Conservation (phyloP, 1,284 basidiomycete genomes). For the Porphyrellus sp. region DNA sequence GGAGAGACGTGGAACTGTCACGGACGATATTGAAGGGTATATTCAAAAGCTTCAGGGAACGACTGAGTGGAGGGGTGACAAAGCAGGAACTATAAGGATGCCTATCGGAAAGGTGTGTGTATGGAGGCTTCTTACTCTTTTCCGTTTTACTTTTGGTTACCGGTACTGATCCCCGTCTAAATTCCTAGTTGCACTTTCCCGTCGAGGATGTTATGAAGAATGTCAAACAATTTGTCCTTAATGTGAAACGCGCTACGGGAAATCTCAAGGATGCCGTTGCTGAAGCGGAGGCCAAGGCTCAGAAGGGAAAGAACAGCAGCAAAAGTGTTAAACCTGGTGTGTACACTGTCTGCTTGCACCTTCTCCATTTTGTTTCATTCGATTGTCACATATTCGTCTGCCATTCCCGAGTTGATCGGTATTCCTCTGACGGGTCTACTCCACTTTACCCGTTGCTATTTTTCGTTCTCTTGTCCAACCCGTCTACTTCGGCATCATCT, state of each 20-base stretch:
- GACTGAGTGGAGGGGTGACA: constrained; percentile 92
- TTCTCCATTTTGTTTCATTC: background rate
- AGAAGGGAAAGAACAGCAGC: constrained; percentile 39
- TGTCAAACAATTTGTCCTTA: constrained; percentile 72
- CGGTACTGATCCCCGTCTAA: constrained; percentile 4
- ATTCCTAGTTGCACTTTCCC: constrained; percentile 67
- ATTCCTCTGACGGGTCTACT: background rate
- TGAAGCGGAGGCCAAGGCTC: constrained; percentile 30
- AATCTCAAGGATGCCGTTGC: constrained; percentile 48
- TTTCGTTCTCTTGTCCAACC: background rate
- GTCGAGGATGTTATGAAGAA: constrained; percentile 77
- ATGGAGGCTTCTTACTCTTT: background rate
- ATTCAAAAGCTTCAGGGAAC: constrained; percentile 79
- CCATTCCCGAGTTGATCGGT: constrained; percentile 3
- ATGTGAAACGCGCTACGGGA: constrained; percentile 75
- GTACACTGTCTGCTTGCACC: constrained; percentile 14
- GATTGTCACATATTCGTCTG: background rate
- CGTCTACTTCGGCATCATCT: background rate
- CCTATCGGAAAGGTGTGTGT: constrained; percentile 64
- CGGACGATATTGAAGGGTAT: constrained; percentile 79
- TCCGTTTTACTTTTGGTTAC: background rate
- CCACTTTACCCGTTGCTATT: background rate
- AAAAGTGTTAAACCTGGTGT: constrained; percentile 40
- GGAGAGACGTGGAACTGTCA: constrained; percentile 90
- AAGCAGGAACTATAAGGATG: constrained; percentile 79